phyloP scores from a whole-genome alignment of 345 rosid species.

The Boechera retrofracta region DNA sequence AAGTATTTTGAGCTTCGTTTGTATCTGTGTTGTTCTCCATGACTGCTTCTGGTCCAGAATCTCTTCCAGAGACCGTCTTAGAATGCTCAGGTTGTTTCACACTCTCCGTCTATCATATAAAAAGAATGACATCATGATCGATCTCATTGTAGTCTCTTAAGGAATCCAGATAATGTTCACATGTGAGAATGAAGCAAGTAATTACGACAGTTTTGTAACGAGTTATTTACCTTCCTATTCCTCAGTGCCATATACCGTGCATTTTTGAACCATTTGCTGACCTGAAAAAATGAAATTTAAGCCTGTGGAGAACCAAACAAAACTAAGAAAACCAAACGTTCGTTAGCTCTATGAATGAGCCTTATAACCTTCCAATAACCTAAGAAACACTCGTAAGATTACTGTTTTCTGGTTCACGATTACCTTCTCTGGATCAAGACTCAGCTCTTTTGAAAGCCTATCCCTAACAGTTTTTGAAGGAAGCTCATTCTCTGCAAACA shows the following conservation, averaged over 20 bases:
- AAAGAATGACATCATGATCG: slow-evolving; percentile 12
- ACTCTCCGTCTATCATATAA: slow-evolving; percentile 51
- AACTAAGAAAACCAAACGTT: slow-evolving; percentile 6
- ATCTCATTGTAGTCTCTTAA: slow-evolving; percentile 5
- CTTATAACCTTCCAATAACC: neutral
- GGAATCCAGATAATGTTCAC: slow-evolving; percentile 8
- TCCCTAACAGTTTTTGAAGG: slow-evolving; percentile 80
- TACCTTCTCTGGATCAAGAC: slow-evolving; percentile 87
- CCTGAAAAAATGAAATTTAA: slow-evolving; percentile 60
- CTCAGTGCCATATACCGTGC: slow-evolving; percentile 82
- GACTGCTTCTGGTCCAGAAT: slow-evolving; percentile 49
- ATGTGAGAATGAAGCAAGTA: slow-evolving; percentile 15
- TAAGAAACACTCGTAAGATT: slow-evolving; percentile 22
- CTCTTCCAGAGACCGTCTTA: slow-evolving; percentile 43
- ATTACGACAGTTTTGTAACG: neutral
- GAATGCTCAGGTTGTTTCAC: slow-evolving; percentile 44
- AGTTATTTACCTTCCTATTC: slow-evolving; percentile 71
- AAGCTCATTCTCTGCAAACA: slow-evolving; percentile 91
- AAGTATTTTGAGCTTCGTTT: slow-evolving; percentile 39
- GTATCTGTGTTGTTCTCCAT: slow-evolving; percentile 37
- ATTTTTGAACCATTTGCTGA: slow-evolving; percentile 98
- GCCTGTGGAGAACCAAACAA: slow-evolving; percentile 26
- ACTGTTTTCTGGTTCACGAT: neutral
- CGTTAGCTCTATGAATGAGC: neutral
- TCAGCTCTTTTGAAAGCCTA: slow-evolving; percentile 81